A percentile compares a stretch with the other conserved stretches of the same genome.
Conservation (phyloP, 257 asterid genomes). For the Jacaranda mimosifolia region DNA sequence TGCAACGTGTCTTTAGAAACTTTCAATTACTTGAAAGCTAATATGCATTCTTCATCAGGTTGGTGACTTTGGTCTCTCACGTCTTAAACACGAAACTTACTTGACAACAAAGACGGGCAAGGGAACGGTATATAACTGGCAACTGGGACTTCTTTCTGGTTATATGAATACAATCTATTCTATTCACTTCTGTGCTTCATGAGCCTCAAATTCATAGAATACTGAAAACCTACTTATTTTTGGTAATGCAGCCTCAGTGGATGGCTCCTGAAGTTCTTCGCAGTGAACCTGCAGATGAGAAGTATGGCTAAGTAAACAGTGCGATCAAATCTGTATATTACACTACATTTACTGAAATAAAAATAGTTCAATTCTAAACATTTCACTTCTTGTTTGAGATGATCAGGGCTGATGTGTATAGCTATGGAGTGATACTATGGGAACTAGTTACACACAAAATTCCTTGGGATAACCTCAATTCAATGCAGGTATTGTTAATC, state of each 20-base stretch:
- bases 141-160: constrained; percentile 31
- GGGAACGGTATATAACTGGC: constrained; percentile 83
- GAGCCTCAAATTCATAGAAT: constrained; percentile 3
- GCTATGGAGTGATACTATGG: constrained; percentile 96
- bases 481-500: constrained; percentile 79
- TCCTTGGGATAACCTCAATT: constrained; percentile 95
- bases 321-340: neutral
- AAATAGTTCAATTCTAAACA: constrained; percentile 22
- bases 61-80: constrained; percentile 97
- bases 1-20: neutral
- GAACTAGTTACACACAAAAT: constrained; percentile 90
- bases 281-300: constrained; percentile 89
- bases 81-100: constrained; percentile 84
- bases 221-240: neutral
- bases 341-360: constrained; percentile 1
- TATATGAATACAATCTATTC: neutral
- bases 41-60: constrained; percentile 55
- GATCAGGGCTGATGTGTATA: constrained; percentile 91
- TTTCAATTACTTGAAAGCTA: constrained; percentile 4
- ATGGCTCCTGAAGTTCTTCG: constrained; percentile 99
- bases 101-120: constrained; percentile 88
- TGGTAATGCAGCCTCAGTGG: constrained; percentile 91
- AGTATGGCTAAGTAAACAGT: constrained; percentile 57
- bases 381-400: constrained; percentile 33
- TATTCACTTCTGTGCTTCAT: constrained; percentile 19